A percentile compares a stretch with the other conserved stretches of the same genome.
Conservation (phyloP, 2,329 filamentous ascomycete species). For the Trichoderma sp. region DNA sequence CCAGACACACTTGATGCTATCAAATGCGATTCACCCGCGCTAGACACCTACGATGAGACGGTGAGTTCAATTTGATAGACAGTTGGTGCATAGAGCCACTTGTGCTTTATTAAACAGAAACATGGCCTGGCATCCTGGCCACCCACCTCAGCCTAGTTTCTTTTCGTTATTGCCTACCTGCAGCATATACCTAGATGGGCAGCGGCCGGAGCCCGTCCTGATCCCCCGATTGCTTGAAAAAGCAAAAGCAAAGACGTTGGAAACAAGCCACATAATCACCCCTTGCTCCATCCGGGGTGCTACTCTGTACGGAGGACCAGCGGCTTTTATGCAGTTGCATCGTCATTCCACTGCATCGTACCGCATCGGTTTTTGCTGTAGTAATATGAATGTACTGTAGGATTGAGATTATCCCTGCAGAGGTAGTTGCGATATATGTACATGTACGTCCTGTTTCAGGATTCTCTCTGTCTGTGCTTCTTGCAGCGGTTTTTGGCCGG, state of each 20-base stretch:
- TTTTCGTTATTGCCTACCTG: not conserved
- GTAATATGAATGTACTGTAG: not conserved
- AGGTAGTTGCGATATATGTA: too few species aligned
- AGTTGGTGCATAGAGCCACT: not conserved
- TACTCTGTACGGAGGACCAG: not conserved
- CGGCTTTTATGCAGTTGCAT: not conserved
- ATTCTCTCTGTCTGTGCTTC: not conserved
- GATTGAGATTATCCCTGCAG: not conserved
- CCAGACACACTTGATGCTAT: not conserved
- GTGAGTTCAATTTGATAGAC: not conserved
- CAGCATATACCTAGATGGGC: not conserved
- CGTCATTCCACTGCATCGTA: not conserved
- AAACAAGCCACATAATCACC: conserved; percentile 6
- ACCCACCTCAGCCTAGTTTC: not conserved
- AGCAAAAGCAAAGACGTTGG: not conserved
- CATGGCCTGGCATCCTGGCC: not conserved
- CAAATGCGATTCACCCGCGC: not conserved
- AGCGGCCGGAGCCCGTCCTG: not conserved
- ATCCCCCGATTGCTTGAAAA: not conserved
- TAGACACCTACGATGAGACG: not conserved
- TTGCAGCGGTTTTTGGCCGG: not conserved
- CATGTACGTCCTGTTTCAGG: not conserved
- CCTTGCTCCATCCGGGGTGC: conserved; percentile 8
- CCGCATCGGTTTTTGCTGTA: not conserved
- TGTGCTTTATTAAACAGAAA: not conserved